Base-by-base conservation (phyloP, 495 filamentous ascomycete species). In the Penicillium diatomitis region DNA sequence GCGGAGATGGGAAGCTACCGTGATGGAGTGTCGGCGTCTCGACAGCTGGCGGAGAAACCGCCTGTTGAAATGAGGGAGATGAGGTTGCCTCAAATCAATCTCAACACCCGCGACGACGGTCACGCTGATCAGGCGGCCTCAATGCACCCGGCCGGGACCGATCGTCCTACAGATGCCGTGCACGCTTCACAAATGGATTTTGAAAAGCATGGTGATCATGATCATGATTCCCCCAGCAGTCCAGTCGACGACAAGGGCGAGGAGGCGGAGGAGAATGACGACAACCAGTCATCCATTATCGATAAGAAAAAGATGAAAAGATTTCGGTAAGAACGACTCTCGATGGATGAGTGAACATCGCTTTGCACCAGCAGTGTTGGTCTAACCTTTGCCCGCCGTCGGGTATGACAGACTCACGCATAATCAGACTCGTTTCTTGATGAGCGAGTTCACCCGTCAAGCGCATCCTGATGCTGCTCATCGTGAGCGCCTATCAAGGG, bases 371-470 rank as follows among this genome's bases (percentile, higher is more conserved):
- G 20, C 20, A 20, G 2, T 20, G 0, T 20, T 20, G 20, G 20
- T 20, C 20, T 20, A 20, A 20, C 20, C 20, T 20, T 20, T 20
- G 20, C 20, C 20, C 20, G 20, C 20, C 20, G 20, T 20, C 20
- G 20, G 20, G 20, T 52, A 51, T 27, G 6, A 30, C 59, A 97
- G 91, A 52, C 81, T 97, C 53, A 97, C 91, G 8, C 91, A 96
- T 61, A 92, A 92, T 56, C 91, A 97, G 76, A 97, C 91, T 29
- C 81, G 91, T 31, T 97, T 95, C 58, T 71, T 97, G 45, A 94
- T 95, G 89, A 96, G 88, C 64, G 91, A 97, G 67, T 97, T 96
- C 58, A 86, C 88, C 44, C 88, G 91, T 54, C 89, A 97, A 58
- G 86, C 91, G 20, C 91, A 97, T 69, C 91, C 91, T 8, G 90